These are phyloP conservation scores for Xerocomus nothofagi DNA, from an alignment of 1,284 basidiomycete genomes.

Conservation along the genomic window DNA sequence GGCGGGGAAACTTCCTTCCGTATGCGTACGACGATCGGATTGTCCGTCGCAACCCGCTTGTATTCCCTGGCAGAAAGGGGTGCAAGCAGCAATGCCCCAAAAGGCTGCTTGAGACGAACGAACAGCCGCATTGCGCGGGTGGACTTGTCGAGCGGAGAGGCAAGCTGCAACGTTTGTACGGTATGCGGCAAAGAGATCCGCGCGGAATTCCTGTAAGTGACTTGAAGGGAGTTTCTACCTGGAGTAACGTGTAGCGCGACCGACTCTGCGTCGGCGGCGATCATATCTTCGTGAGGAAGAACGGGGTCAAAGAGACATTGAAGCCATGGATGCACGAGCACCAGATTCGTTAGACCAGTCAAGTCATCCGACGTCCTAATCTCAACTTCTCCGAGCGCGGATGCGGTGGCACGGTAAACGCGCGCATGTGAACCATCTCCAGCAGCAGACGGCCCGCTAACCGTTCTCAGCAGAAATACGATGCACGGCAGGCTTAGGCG, in stretches of 20 bases:
- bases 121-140: conserved; percentile 21
- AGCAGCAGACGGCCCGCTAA: conserved; percentile 2
- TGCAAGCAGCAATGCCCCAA: conserved; percentile 21
- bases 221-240: neutral
- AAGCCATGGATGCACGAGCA: conserved; percentile 27
- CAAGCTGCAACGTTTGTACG: conserved; percentile 3
- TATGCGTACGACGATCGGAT: conserved; percentile 16
- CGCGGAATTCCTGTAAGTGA: neutral
- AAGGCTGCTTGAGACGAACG: conserved; percentile 19
- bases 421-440: neutral
- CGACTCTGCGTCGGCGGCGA: conserved; percentile 9
- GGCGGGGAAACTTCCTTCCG: conserved; percentile 13
- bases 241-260: neutral
- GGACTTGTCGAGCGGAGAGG: conserved; percentile 19
- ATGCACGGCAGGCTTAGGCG: conserved; percentile 20
- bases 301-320: conserved; percentile 17
- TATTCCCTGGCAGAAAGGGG: conserved; percentile 14
- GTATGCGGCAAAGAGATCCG: conserved; percentile 1
- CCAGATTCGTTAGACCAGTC: conserved; percentile 10
- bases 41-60: conserved; percentile 20
- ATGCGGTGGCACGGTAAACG: conserved; percentile 15
- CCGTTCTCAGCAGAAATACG: conserved; percentile 12
- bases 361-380: conserved; percentile 18
- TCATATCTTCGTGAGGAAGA: conserved; percentile 24
- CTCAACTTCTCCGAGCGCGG: conserved; percentile 10